Conservation (phyloP, 2,329 filamentous ascomycete species). For the Ceratocystiopsis minuta region DNA sequence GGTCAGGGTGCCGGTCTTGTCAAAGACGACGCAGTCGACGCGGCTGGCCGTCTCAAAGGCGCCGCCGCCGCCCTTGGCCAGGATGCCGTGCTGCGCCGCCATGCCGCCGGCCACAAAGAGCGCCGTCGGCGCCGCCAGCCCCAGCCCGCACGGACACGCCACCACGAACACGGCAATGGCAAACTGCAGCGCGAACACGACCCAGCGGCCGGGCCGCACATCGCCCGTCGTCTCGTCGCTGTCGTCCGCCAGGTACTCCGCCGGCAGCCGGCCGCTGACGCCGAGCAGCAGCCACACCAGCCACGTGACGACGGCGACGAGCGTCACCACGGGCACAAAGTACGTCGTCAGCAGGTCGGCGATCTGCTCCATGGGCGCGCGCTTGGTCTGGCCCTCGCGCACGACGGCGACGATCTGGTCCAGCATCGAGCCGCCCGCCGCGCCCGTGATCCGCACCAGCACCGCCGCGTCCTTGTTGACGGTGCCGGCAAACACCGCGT, state of each 20-base stretch:
- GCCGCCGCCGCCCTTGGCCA: constrained; percentile 70
- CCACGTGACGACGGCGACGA: constrained; percentile 55
- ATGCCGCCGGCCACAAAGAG: constrained; percentile 69
- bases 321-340: constrained; percentile 56
- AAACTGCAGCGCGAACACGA: constrained; percentile 60
- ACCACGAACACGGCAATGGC: constrained; percentile 78
- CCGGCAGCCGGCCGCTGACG: constrained; percentile 35
- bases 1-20: constrained; percentile 76
- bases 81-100: constrained; percentile 61
- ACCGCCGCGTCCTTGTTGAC: constrained; percentile 52
- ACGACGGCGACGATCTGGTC: constrained; percentile 65
- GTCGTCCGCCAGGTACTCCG: constrained; percentile 25
- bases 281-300: constrained; percentile 52
- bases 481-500: constrained; percentile 54
- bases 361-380: constrained; percentile 58
- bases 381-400: constrained; percentile 57
- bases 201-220: constrained; percentile 41
- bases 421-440: constrained; percentile 54
- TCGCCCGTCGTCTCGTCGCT: constrained; percentile 12
- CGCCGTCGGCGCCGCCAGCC: constrained; percentile 70
- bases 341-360: constrained; percentile 57
- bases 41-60: constrained; percentile 72
- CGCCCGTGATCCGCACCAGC: constrained; percentile 43
- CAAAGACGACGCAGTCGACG: constrained; percentile 65
- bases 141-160: constrained; percentile 69